Evolutionary conservation across 768 basidiomycete genomes (phyloP).

Genomic region (Macrolepiota dolichaula): DNA sequence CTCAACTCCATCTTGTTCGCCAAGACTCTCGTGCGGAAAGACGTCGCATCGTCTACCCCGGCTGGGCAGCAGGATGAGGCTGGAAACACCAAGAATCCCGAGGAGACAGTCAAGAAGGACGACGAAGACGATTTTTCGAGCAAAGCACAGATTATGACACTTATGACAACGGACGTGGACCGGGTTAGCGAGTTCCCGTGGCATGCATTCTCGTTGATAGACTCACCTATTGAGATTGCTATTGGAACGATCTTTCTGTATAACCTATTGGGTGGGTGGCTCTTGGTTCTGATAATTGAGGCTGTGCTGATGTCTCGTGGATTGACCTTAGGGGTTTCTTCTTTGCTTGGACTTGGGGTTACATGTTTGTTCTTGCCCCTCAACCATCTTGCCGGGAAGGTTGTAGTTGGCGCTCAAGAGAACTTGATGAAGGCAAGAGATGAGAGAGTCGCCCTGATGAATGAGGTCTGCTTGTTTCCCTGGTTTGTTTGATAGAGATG

Average conservation of each 20-base stretch:
- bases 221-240: conserved; percentile 74
- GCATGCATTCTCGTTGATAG: conserved; percentile 77
- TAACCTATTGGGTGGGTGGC: conserved; percentile 58
- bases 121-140: conserved; percentile 62
- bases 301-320: not conserved
- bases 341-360: conserved; percentile 74
- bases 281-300: not conserved
- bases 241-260: conserved; percentile 79
- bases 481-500: not conserved
- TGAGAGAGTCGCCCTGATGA: conserved; percentile 89
- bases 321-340: conserved; percentile 49
- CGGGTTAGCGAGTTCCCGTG: conserved; percentile 82
- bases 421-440: conserved; percentile 91
- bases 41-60: conserved; percentile 65
- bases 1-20: conserved; percentile 82
- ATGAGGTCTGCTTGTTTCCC: conserved; percentile 43
- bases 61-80: conserved; percentile 20
- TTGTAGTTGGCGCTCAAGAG: conserved; percentile 68
- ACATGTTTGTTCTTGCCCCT: conserved; percentile 70
- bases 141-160: conserved; percentile 85
- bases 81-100: conserved; percentile 11
- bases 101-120: conserved; percentile 18
- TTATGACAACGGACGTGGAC: conserved; percentile 95
- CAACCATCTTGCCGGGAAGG: conserved; percentile 81
- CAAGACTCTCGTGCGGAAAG: conserved; percentile 85